Evolutionary conservation across 1,139 yeast genomes (phyloP).

Genomic region (Diutina siamensis): DNA sequence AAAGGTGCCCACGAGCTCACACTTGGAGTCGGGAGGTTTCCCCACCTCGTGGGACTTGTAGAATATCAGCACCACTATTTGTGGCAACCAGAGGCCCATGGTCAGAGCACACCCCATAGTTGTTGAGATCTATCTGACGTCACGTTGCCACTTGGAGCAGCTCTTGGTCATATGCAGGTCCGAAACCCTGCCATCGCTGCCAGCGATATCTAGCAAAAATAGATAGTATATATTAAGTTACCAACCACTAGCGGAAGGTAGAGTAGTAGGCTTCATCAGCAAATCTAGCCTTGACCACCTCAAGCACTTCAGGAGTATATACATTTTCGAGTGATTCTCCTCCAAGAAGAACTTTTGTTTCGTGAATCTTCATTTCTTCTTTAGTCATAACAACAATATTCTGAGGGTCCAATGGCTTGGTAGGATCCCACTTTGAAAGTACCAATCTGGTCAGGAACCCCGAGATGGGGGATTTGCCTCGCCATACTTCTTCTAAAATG

Average conservation of each 20-base stretch:
- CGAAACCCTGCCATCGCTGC: too few relatives aligned
- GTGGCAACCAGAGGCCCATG: not conserved
- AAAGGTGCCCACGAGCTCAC: constrained; percentile 64
- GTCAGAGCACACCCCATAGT: not conserved
- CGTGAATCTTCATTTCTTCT: constrained; percentile 77
- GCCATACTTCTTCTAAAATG: constrained; percentile 81
- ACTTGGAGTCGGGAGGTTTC: constrained; percentile 21
- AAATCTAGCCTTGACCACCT: constrained; percentile 50
- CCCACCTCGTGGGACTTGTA: not conserved
- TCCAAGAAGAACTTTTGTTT: constrained; percentile 57
- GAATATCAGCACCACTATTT: not conserved
- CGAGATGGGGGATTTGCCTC: constrained; percentile 87
- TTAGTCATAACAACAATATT: constrained; percentile 82
- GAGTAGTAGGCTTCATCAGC: constrained; percentile 68
- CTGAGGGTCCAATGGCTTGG: constrained; percentile 42
- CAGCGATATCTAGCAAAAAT: too few relatives aligned
- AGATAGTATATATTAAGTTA: too few relatives aligned
- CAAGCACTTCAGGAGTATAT: constrained; percentile 49
- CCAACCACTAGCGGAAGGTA: too few relatives aligned
- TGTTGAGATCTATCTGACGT: too few relatives aligned
- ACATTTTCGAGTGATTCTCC: constrained; percentile 51
- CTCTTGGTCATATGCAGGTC: too few relatives aligned
- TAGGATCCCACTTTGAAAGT: constrained; percentile 75
- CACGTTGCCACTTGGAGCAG: not conserved
- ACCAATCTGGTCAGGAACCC: constrained; percentile 72